A percentile compares a stretch with the other conserved stretches of the same genome.
Conservation (phyloP, 441 rosid genomes). For the Erodium trifolium region DNA sequence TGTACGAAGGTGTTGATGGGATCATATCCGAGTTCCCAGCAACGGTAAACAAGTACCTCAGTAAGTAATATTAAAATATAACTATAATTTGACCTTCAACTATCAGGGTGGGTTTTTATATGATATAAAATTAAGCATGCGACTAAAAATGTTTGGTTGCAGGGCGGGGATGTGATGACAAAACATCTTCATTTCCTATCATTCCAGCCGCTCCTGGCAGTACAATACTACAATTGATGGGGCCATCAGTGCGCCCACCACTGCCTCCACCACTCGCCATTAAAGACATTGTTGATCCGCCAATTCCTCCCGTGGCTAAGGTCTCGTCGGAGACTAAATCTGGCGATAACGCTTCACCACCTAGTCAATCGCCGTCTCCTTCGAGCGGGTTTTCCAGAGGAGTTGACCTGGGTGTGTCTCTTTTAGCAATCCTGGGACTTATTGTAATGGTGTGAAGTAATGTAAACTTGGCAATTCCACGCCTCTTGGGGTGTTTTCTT, state of each 20-base stretch:
- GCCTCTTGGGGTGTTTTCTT: neutral
- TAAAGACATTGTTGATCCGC: constrained; percentile 37
- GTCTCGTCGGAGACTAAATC: constrained; percentile 12
- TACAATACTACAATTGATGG: constrained; percentile 7
- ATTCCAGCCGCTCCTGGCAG: constrained; percentile 48
- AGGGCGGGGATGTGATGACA: constrained; percentile 51
- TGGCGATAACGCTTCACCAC: constrained; percentile 11
- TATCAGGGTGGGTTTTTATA: too few species aligned
- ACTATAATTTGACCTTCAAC: too few species aligned
- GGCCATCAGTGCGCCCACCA: constrained; percentile 24
- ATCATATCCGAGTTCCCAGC: constrained; percentile 55
- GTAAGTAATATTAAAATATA: constrained; percentile 29
- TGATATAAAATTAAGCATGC: too few species aligned
- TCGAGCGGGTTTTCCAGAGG: constrained; percentile 17
- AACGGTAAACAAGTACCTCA: constrained; percentile 43
- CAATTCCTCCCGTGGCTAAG: constrained; percentile 36
- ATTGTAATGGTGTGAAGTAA: constrained; percentile 9
- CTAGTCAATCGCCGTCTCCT: neutral
- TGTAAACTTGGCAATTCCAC: neutral
- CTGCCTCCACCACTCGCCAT: constrained; percentile 39
- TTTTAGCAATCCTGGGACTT: constrained; percentile 23
- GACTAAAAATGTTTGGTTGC: constrained; percentile 14
- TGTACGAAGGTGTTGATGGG: constrained; percentile 54
- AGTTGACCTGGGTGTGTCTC: constrained; percentile 21
- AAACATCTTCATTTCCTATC: constrained; percentile 24